Evolutionary conservation across 225 moss, liverwort and hornwort species (phyloP).

Genomic region (Neckera pumila): DNA sequence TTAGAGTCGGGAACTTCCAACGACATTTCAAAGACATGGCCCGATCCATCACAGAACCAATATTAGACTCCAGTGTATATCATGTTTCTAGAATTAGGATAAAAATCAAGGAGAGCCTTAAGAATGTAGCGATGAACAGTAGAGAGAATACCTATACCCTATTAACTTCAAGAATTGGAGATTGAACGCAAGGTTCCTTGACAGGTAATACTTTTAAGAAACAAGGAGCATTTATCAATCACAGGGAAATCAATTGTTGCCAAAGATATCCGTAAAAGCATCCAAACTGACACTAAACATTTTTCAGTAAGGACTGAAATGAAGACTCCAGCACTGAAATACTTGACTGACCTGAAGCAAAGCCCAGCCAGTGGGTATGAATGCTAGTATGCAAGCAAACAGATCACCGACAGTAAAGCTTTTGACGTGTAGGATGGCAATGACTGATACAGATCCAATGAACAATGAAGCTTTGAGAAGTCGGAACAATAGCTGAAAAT

Average conservation of each 20-base stretch:
- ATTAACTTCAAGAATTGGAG: not conserved
- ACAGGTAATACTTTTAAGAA: not conserved
- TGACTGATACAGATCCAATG: constrained; percentile 60
- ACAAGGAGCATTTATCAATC: not conserved
- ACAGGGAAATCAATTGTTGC: not conserved
- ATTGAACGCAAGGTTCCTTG: not conserved
- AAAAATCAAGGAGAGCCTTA: not conserved
- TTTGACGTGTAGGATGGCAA: constrained; percentile 61
- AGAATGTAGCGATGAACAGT: not conserved
- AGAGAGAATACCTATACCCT: not conserved
- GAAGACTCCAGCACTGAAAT: not conserved
- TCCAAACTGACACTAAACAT: not conserved
- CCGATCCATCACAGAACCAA: not conserved
- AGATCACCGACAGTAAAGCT: constrained; percentile 64
- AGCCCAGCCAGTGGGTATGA: constrained; percentile 94
- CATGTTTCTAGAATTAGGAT: not conserved
- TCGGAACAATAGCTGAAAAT: constrained; percentile 84
- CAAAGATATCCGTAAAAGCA: not conserved
- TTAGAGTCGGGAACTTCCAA: not conserved
- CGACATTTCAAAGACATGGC: not conserved
- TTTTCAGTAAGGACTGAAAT: not conserved
- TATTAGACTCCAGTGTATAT: too few relatives aligned
- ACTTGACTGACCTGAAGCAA: constrained; percentile 58
- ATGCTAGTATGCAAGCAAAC: constrained; percentile 76
- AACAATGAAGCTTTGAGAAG: constrained; percentile 73